Evolutionary conservation across 2,329 filamentous ascomycete species (phyloP).

Genomic region (Aaosphaeria arxii): DNA sequence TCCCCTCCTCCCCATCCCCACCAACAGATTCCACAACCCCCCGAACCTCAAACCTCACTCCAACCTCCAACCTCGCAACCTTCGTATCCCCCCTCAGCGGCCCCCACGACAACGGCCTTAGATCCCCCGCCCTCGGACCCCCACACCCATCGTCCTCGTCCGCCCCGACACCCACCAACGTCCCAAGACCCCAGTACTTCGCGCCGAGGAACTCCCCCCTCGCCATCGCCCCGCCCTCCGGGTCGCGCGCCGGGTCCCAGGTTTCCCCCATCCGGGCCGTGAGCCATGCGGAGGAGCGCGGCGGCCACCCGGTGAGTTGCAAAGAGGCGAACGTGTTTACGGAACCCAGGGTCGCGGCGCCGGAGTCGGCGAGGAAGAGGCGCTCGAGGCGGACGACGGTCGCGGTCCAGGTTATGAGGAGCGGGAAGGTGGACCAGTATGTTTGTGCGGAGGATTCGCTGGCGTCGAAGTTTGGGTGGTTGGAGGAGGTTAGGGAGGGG

Average conservation of each 20-base stretch:
- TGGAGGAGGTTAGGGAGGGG: too few species aligned
- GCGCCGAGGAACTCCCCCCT: not conserved
- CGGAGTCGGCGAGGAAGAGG: not conserved
- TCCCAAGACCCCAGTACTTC: not conserved
- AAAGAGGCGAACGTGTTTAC: not conserved
- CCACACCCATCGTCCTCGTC: not conserved
- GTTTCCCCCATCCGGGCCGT: not conserved
- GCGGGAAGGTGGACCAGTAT: not conserved
- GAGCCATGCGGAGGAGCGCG: not conserved
- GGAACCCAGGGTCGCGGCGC: not conserved
- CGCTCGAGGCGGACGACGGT: not conserved
- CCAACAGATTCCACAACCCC: not conserved
- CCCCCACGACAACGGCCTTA: not conserved
- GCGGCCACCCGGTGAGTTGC: not conserved
- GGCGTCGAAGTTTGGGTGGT: too few species aligned
- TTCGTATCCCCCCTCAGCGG: not conserved
- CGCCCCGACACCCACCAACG: not conserved
- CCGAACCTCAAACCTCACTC: not conserved
- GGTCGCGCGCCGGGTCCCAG: not conserved
- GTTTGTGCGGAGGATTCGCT: too few species aligned
- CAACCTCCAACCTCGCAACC: not conserved
- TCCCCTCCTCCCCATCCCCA: too few species aligned
- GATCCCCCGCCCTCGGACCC: not conserved
- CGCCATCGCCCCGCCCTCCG: not conserved
- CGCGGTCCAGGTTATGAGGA: not conserved